Evolutionary conservation across 2,329 filamentous ascomycete genomes (phyloP).

Genomic region (Colletotrichum gigasporum): DNA sequence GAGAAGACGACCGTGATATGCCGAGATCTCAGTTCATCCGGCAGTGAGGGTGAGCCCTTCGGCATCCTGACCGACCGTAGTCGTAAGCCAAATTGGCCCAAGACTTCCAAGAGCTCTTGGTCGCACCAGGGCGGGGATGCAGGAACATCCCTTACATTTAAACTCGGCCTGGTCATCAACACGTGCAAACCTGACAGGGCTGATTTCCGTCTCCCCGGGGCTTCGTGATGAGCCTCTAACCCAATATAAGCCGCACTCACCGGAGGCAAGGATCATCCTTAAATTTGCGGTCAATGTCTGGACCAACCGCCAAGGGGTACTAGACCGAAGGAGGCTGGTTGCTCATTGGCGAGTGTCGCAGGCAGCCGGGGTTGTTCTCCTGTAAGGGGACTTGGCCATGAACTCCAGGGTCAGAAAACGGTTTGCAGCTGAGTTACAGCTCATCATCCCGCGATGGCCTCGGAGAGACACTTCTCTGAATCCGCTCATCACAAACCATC

Average conservation of each 20-base stretch:
- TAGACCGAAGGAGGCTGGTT: not conserved
- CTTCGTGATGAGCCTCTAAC: too few relatives aligned
- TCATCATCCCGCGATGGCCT: not conserved
- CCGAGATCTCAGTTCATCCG: too few relatives aligned
- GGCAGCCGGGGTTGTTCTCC: not conserved
- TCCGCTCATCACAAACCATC: not conserved
- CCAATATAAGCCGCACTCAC: too few relatives aligned
- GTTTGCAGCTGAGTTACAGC: not conserved
- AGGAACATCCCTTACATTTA: not conserved
- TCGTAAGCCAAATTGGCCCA: not conserved
- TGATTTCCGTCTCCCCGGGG: not conserved
- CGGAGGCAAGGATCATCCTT: not conserved
- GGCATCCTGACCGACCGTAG: not conserved
- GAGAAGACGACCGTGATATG: too few relatives aligned
- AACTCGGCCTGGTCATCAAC: not conserved
- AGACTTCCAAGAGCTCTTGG: constrained; percentile 13
- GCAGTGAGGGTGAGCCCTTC: not conserved
- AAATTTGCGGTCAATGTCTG: not conserved
- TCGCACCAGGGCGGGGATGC: not conserved
- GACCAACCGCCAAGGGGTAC: not conserved
- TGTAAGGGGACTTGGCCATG: not conserved
- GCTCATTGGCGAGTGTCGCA: not conserved
- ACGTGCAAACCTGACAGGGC: not conserved
- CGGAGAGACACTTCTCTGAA: not conserved
- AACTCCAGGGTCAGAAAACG: not conserved